These are phyloP conservation scores for Zopfia rhizophila DNA, from an alignment of 2,329 filamentous ascomycete species.

Conservation along the genomic window DNA sequence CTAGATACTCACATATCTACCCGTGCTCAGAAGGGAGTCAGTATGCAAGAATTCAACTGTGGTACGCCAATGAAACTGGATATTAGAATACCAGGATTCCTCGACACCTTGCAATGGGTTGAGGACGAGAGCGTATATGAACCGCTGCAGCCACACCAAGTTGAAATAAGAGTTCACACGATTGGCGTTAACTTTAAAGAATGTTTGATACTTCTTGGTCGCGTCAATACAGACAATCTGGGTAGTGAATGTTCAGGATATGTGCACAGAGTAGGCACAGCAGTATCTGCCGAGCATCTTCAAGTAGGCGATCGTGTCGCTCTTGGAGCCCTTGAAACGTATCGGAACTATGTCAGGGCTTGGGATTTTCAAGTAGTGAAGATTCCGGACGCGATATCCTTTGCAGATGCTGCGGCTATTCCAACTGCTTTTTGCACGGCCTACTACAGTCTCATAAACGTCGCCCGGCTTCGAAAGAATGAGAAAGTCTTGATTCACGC, in stretches of 20 bases:
- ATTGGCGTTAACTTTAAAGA: conserved; percentile 18
- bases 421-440: conserved; percentile 17
- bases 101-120: conserved; percentile 17
- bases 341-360: conserved; percentile 14
- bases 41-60: too few relatives aligned
- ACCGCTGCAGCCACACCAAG: conserved; percentile 21
- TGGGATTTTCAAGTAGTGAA: conserved; percentile 13
- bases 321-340: neutral
- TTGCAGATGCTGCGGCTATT: conserved; percentile 10
- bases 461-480: conserved; percentile 6
- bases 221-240: too few relatives aligned
- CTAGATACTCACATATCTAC: too few relatives aligned
- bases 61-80: too few relatives aligned
- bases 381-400: conserved; percentile 10
- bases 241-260: conserved; percentile 2
- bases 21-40: too few relatives aligned
- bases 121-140: conserved; percentile 7
- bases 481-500: conserved; percentile 41
- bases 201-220: conserved; percentile 3
- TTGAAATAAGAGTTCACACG: conserved; percentile 38
- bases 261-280: too few relatives aligned
- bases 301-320: conserved; percentile 29
- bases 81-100: conserved; percentile 10
- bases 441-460: conserved; percentile 16
- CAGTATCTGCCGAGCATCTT: too few relatives aligned